Evolutionary conservation across 2,329 filamentous ascomycete genomes (phyloP).

Genomic region (Claviceps lovelessii): DNA sequence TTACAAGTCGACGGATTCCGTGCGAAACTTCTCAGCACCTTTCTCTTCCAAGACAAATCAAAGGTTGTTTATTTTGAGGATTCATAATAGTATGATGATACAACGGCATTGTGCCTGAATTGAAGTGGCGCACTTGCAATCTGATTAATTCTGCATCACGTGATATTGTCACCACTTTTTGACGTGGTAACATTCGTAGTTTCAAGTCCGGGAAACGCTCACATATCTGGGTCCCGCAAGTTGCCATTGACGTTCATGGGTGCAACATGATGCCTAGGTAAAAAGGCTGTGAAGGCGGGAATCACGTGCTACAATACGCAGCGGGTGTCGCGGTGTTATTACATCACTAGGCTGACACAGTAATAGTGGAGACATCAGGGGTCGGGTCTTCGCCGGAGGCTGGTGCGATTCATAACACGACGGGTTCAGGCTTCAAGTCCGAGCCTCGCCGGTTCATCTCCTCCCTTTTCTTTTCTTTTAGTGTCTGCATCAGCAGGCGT

Average conservation of each 20-base stretch:
- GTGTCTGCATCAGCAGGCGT: background rate
- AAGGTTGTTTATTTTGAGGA: background rate
- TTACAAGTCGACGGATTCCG: background rate
- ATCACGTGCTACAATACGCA: background rate
- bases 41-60: background rate
- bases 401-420: background rate
- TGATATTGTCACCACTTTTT: background rate
- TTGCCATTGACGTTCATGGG: background rate
- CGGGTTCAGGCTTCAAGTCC: background rate
- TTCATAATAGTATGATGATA: background rate
- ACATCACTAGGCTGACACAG: background rate
- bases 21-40: background rate
- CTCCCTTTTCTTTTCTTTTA: background rate
- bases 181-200: background rate
- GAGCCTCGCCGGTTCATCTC: background rate
- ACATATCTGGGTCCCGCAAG: no score
- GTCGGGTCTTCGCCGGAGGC: background rate
- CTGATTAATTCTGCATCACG: background rate
- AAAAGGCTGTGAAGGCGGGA: background rate
- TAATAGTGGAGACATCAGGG: background rate
- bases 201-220: background rate
- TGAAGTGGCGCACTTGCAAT: background rate
- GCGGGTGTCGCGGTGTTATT: no score
- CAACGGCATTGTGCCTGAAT: background rate
- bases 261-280: background rate